Evolutionary conservation across 78 protist genomes (phyloP).

Genomic region (Dictyostelium capitatum): DNA sequence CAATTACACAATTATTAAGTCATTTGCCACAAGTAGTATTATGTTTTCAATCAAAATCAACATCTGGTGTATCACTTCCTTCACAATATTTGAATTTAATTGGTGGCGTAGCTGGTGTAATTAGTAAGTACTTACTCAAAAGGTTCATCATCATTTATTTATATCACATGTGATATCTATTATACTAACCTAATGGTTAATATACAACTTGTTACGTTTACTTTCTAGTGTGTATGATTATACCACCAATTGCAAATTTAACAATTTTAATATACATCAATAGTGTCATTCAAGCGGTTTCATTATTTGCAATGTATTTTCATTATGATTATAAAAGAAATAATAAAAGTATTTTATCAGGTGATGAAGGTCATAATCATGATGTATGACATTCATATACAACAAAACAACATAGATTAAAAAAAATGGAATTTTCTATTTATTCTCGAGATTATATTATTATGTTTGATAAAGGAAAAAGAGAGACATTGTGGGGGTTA

Average conservation of each 20-base stretch:
- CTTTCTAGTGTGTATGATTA: conserved; percentile 54
- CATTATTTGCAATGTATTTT: conserved; percentile 56
- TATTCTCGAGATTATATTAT: too few species aligned
- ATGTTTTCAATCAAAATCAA: conserved; percentile 45
- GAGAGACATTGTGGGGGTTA: too few species aligned
- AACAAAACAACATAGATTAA: not conserved
- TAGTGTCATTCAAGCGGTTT: conserved; percentile 55
- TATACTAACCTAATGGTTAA: too few species aligned
- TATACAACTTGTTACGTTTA: not conserved
- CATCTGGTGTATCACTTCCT: conserved; percentile 56
- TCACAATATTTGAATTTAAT: conserved; percentile 76
- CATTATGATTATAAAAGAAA: conserved; percentile 36
- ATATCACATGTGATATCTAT: not conserved
- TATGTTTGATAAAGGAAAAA: too few species aligned
- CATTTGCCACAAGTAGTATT: conserved; percentile 64
- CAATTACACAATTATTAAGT: conserved; percentile 65
- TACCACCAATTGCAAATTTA: conserved; percentile 60
- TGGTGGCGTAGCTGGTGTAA: conserved; percentile 67
- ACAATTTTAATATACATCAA: conserved; percentile 51
- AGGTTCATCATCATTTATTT: not conserved
- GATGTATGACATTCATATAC: not conserved
- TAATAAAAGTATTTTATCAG: not conserved
- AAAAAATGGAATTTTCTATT: not conserved
- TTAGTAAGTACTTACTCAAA: too few species aligned
- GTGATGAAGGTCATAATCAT: not conserved